Evolutionary conservation across 768 basidiomycete species (phyloP).

Genomic region (Asterophora lycoperdoides): DNA sequence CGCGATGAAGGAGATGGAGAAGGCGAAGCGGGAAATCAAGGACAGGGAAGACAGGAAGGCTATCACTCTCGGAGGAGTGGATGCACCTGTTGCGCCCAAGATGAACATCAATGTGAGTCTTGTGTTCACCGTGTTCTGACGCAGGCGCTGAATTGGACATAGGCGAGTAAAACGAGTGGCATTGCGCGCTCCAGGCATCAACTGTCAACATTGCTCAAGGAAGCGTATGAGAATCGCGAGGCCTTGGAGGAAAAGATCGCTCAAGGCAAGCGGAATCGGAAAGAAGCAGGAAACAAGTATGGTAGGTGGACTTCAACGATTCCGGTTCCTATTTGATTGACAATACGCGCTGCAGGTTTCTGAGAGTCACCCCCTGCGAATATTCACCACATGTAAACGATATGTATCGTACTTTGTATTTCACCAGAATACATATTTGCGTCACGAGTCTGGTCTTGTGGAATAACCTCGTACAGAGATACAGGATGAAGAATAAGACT

Average conservation of each 20-base stretch:
- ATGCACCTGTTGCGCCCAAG: constrained; percentile 59
- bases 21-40: constrained; percentile 67
- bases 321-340: neutral
- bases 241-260: constrained; percentile 81
- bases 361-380: neutral
- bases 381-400: neutral
- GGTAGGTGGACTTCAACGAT: constrained; percentile 40
- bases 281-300: constrained; percentile 91
- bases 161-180: constrained; percentile 70
- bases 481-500: constrained; percentile 1
- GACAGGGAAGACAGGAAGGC: constrained; percentile 76
- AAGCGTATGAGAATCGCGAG: constrained; percentile 82
- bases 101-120: constrained; percentile 78
- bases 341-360: constrained; percentile 5
- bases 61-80: constrained; percentile 56
- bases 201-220: constrained; percentile 71
- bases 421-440: constrained; percentile 2
- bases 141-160: constrained; percentile 3
- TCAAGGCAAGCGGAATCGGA: constrained; percentile 75
- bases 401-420: constrained; percentile 1
- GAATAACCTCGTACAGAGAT: constrained; percentile 4
- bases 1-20: constrained; percentile 73
- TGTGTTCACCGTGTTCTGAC: neutral
- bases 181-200: constrained; percentile 75
- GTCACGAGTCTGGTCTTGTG: neutral